A percentile compares a stretch with the other conserved stretches of the same genome.
Conservation (phyloP, 2,329 filamentous ascomycete genomes). For the Mycosphaerelloides madeirae region DNA sequence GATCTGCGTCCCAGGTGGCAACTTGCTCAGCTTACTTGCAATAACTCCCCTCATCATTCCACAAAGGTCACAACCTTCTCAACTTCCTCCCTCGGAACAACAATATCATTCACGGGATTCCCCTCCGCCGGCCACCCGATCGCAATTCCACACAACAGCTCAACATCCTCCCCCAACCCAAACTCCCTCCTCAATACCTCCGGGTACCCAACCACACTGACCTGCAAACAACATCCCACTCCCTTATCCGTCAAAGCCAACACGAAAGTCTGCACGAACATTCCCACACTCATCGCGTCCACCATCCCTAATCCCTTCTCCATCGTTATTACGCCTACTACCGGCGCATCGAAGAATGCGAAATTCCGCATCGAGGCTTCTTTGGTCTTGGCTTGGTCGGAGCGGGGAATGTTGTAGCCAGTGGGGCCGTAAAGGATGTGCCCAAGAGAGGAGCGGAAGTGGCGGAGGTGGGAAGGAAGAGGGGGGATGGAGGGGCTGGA, state of each 20-base stretch:
- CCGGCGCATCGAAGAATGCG: slow-evolving; percentile 22
- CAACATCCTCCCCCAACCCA: slow-evolving; percentile 16
- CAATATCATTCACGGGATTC: slow-evolving; percentile 9
- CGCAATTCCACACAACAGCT: slow-evolving; percentile 23
- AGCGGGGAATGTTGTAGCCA: slow-evolving; percentile 25
- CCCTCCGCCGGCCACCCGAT: slow-evolving; percentile 16
- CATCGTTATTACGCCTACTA: slow-evolving; percentile 19
- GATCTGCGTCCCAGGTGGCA: too few species aligned
- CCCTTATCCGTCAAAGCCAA: slow-evolving; percentile 22
- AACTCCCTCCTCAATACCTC: slow-evolving; percentile 20
- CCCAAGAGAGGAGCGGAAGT: slow-evolving; percentile 22
- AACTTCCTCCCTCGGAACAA: slow-evolving; percentile 8
- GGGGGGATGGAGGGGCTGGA: slow-evolving; percentile 15
- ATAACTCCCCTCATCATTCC: slow-evolving; percentile 1
- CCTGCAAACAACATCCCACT: slow-evolving; percentile 20
- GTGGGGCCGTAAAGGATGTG: slow-evolving; percentile 20
- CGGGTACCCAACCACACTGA: slow-evolving; percentile 23
- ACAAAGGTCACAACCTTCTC: slow-evolving; percentile 10
- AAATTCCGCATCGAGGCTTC: slow-evolving; percentile 18
- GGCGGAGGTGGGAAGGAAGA: slow-evolving; percentile 16
- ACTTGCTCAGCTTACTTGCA: too few species aligned
- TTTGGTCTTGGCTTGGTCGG: too few species aligned
- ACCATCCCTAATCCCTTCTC: slow-evolving; percentile 13
- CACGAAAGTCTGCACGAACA: slow-evolving; percentile 25
- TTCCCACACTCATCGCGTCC: slow-evolving; percentile 23